Evolutionary conservation across 495 filamentous ascomycete genomes (phyloP).

Genomic region (Wilcoxina mikolae): DNA sequence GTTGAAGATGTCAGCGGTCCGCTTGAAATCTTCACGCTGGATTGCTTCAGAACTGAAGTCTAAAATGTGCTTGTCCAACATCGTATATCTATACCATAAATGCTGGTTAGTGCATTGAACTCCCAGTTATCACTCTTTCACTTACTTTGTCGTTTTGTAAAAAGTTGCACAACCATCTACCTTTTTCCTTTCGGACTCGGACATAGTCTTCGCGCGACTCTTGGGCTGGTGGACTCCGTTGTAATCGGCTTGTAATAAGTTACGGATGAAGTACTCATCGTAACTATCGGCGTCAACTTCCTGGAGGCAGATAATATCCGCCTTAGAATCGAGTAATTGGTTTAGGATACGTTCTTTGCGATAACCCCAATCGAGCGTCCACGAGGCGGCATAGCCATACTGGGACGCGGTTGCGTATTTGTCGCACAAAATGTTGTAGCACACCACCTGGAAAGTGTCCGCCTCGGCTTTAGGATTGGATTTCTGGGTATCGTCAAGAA

Average conservation of each 20-base stretch:
- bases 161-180: constrained; percentile 96
- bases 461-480: constrained; percentile 21
- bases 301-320: constrained; percentile 84
- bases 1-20: constrained; percentile 90
- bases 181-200: constrained; percentile 63
- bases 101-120: background rate
- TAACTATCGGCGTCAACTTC: constrained; percentile 84
- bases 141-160: constrained; percentile 67
- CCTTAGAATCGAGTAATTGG: constrained; percentile 59
- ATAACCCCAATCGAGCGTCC: constrained; percentile 69
- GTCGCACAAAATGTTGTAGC: constrained; percentile 91
- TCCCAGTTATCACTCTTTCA: constrained; percentile 2
- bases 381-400: constrained; percentile 78
- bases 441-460: constrained; percentile 53
- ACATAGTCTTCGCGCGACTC: constrained; percentile 75
- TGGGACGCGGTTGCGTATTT: constrained; percentile 65
- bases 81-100: constrained; percentile 42
- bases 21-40: constrained; percentile 86
- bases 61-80: constrained; percentile 83
- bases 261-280: constrained; percentile 70
- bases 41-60: constrained; percentile 87
- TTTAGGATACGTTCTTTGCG: constrained; percentile 63
- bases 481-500: constrained; percentile 41
- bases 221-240: constrained; percentile 85
- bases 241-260: constrained; percentile 72